Evolutionary conservation across 345 rosid genomes (phyloP).

Genomic region (Acer yangbiense): DNA sequence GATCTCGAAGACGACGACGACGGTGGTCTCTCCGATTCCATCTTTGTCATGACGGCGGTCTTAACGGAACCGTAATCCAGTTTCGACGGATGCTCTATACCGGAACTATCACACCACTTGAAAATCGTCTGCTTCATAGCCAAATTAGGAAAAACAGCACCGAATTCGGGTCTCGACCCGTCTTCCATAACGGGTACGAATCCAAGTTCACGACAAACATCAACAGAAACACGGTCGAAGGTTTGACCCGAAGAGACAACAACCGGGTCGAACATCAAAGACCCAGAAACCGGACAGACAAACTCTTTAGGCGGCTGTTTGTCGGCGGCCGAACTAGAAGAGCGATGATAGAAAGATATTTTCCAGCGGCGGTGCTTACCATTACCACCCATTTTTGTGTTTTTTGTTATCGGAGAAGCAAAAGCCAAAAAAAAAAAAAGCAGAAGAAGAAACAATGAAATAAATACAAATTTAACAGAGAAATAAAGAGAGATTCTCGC

Average conservation of each 20-base stretch:
- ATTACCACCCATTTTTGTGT: slow-evolving; percentile 53
- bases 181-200: slow-evolving; percentile 52
- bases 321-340: slow-evolving; percentile 24
- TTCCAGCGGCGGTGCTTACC: slow-evolving; percentile 64
- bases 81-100: slow-evolving; percentile 35
- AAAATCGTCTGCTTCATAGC: slow-evolving; percentile 66
- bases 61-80: slow-evolving; percentile 60
- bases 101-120: slow-evolving; percentile 56
- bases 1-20: slow-evolving; percentile 12
- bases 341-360: slow-evolving; percentile 49
- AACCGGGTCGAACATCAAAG: slow-evolving; percentile 81
- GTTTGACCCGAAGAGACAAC: slow-evolving; percentile 87
- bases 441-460: neutral
- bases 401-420: neutral
- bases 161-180: slow-evolving; percentile 60
- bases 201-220: slow-evolving; percentile 56
- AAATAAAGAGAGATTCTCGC: neutral
- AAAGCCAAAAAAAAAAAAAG: neutral
- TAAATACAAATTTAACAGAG: neutral
- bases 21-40: slow-evolving; percentile 24
- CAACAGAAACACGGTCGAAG: slow-evolving; percentile 67
- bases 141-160: slow-evolving; percentile 61
- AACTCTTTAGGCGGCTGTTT: slow-evolving; percentile 61
- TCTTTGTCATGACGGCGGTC: slow-evolving; percentile 38
- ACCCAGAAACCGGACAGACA: slow-evolving; percentile 64